Conservation (phyloP, 2,329 filamentous ascomycete genomes). For the Colletotrichum destructivum region DNA sequence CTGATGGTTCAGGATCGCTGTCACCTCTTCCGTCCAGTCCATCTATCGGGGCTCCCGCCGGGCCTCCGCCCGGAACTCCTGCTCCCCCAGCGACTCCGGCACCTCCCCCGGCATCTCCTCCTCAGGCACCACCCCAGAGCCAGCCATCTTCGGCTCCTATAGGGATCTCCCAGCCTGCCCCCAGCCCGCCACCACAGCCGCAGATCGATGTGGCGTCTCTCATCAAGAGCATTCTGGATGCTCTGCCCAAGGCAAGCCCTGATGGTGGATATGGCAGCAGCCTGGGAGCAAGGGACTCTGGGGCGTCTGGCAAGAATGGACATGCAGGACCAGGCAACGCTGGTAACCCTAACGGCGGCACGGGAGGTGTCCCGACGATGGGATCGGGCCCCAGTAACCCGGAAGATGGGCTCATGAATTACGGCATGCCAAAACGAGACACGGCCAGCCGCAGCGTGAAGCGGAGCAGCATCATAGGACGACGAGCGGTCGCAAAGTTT, state of each 20-base stretch:
- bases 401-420: slow-evolving; percentile 16
- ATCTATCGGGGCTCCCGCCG: too few relatives aligned
- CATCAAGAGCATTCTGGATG: slow-evolving; percentile 37
- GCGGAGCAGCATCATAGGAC: slow-evolving; percentile 38
- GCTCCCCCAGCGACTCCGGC: neutral
- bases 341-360: neutral
- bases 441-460: slow-evolving; percentile 13
- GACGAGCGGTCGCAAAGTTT: slow-evolving; percentile 20
- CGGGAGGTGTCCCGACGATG: slow-evolving; percentile 1
- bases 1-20: neutral
- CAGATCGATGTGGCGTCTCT: slow-evolving; percentile 26
- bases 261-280: slow-evolving; percentile 28
- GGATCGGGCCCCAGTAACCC: slow-evolving; percentile 6
- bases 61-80: too few relatives aligned
- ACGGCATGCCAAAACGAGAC: slow-evolving; percentile 7
- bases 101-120: neutral
- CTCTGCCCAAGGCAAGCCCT: slow-evolving; percentile 25
- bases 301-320: slow-evolving; percentile 18
- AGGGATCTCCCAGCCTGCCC: slow-evolving; percentile 1
- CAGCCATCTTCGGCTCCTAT: slow-evolving; percentile 14
- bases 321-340: neutral
- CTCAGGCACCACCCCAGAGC: neutral
- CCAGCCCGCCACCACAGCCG: neutral
- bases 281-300: slow-evolving; percentile 38
- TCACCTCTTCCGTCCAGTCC: neutral